These are phyloP conservation scores for Mycena crocata DNA, from an alignment of 768 basidiomycete genomes.

Conservation along the genomic window DNA sequence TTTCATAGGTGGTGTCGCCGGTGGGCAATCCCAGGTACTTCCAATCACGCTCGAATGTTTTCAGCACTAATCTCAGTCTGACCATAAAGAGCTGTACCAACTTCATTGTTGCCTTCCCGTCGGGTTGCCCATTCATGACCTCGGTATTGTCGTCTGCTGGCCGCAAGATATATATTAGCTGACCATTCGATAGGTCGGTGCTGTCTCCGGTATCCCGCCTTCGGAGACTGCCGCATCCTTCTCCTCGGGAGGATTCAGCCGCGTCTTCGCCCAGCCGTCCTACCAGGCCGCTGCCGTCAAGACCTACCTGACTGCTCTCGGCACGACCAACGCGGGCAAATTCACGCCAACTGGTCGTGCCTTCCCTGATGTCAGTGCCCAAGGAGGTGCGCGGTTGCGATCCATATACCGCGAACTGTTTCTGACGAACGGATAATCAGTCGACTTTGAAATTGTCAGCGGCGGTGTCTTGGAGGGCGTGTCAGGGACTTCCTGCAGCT, in stretches of 20 bases:
- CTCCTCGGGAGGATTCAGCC: constrained; percentile 66
- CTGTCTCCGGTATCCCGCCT: constrained; percentile 49
- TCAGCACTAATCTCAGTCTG: not conserved
- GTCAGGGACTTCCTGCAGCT: constrained; percentile 29
- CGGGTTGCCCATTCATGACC: constrained; percentile 54
- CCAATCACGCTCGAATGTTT: not conserved
- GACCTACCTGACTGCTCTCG: constrained; percentile 39
- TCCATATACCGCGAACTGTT: constrained; percentile 42
- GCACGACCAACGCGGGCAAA: constrained; percentile 52
- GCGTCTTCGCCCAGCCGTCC: constrained; percentile 46
- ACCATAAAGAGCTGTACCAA: constrained; percentile 32
- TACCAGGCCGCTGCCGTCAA: constrained; percentile 43
- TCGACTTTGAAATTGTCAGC: constrained; percentile 28
- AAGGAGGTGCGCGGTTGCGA: constrained; percentile 23
- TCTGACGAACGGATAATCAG: constrained; percentile 11
- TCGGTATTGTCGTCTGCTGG: not conserved
- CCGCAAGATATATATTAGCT: not conserved
- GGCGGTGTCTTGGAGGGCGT: constrained; percentile 28
- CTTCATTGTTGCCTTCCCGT: constrained; percentile 57
- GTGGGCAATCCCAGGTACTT: constrained; percentile 23
- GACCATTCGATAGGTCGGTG: constrained; percentile 45
- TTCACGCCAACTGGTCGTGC: constrained; percentile 45
- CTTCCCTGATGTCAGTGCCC: constrained; percentile 41
- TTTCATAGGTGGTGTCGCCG: constrained; percentile 34
- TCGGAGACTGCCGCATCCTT: constrained; percentile 56